Percentiles rank a stretch among this genome's conserved stretches.
Evolutionary conservation across 257 asterid species (phyloP).

Genomic region (Gentiana dahurica): DNA sequence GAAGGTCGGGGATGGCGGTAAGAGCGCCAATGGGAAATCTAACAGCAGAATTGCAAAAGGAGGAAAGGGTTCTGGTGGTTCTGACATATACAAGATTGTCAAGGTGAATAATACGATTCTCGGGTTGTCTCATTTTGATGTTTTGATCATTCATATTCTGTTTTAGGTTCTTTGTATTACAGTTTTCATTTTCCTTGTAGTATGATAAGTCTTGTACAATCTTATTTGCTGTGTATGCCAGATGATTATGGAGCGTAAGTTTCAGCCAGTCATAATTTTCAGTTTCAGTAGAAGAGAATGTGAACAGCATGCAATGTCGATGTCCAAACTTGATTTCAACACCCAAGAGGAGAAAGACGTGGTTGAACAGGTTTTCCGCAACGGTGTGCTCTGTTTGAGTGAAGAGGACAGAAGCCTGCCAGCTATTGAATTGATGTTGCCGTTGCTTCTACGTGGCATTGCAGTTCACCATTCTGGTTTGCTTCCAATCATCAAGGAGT

Average conservation of each 20-base stretch:
- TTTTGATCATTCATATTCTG: neutral
- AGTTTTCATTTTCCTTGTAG: slow-evolving; percentile 3
- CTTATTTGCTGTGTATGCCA: slow-evolving; percentile 8
- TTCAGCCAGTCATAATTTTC: slow-evolving; percentile 94
- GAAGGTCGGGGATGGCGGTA: slow-evolving; percentile 41
- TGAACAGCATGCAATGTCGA: slow-evolving; percentile 97
- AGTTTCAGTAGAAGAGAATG: slow-evolving; percentile 99
- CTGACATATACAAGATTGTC: slow-evolving; percentile 88
- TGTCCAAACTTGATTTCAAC: slow-evolving; percentile 94
- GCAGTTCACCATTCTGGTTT: slow-evolving; percentile 99
- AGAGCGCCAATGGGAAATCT: slow-evolving; percentile 39
- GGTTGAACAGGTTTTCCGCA: slow-evolving; percentile 80
- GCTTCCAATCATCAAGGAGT: slow-evolving; percentile 92
- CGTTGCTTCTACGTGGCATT: slow-evolving; percentile 91
- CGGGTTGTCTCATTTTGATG: slow-evolving; percentile 1
- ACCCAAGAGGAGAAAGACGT: slow-evolving; percentile 71
- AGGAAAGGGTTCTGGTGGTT: slow-evolving; percentile 64
- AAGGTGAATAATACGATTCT: slow-evolving; percentile 41
- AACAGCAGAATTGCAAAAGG: slow-evolving; percentile 67
- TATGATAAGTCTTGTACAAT: no score
- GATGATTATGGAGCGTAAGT: slow-evolving; percentile 97
- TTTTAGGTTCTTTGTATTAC: neutral
- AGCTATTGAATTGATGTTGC: slow-evolving; percentile 92
- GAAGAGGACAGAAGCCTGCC: slow-evolving; percentile 95
- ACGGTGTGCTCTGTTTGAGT: slow-evolving; percentile 71